Evolutionary conservation across 768 basidiomycete genomes (phyloP), one percentile per base, ranked within the genome.

Genomic region (Termitomyces titanicus): DNA sequence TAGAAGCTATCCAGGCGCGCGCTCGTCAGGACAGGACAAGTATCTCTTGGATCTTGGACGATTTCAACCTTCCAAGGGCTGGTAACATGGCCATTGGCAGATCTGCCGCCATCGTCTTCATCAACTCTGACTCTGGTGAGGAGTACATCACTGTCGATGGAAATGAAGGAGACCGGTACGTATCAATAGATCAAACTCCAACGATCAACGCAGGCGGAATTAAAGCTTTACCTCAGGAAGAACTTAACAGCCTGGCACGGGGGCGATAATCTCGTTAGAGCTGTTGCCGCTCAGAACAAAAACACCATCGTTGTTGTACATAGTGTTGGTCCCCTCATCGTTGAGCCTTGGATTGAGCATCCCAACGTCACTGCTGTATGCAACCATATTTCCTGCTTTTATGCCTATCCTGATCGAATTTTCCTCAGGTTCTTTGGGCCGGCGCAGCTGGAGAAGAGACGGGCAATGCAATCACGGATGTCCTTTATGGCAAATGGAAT

Each of bases 111-210:
- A 75, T 95, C 38, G 92, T 95, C 10, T 93, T 94, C 68, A 77
- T 93, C 60, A 84, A 85, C 58, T 78, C 89, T 2, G 88, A 94
- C 66, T 92, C 90, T 6, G 94, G 94, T 22, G 94, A 95, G 71
- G 82, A 73, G 15, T 91, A 90, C 64, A 86, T 92, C 61, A 85
- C 83, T 17, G 86, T 91, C 12, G 89, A 89, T 60, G 88, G 86
- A 5, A 93, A 91, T 63, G 76, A 78, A 56, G 89, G 89, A 29
- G 91, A 93, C 65, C 72, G 86, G 80, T 81, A 51, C 44, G 74
- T 58, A 12, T 42, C 33, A 15, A 44, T 64, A 17, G 2, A 34
- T 0, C 1, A 5, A 22, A 11, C 17, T 10, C n/a, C n/a, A n/a
- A n/a, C n/a, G 5, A 2, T 18, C 3, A 37, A 29, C 8, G 20